Evolutionary conservation across 2,329 filamentous ascomycete genomes (phyloP).

Genomic region (Aspergillus viridinutans): DNA sequence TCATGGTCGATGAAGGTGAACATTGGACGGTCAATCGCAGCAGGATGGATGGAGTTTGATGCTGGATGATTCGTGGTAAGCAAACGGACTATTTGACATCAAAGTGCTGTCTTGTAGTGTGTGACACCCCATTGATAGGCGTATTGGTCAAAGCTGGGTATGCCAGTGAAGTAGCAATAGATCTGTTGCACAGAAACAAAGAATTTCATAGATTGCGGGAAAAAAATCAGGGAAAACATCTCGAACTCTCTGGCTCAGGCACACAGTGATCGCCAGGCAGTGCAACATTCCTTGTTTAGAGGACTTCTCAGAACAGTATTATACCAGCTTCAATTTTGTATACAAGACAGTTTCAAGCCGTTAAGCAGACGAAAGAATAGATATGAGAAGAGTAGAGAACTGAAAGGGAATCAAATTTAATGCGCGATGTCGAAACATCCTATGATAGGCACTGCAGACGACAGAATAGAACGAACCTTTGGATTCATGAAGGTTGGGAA

Average conservation of each 20-base stretch:
- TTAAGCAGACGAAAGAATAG: neutral
- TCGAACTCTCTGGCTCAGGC: neutral
- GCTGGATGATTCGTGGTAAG: neutral
- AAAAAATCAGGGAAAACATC: neutral
- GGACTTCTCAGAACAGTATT: neutral
- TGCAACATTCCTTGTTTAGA: neutral
- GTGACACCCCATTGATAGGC: neutral
- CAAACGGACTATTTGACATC: neutral
- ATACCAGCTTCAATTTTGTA: neutral
- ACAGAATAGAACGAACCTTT: neutral
- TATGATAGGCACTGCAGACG: neutral
- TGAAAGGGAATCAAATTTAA: neutral
- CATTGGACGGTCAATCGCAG: conserved; percentile 25
- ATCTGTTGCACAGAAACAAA: neutral
- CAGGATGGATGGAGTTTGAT: conserved; percentile 11
- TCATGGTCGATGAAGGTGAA: conserved; percentile 42
- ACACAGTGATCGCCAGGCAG: neutral
- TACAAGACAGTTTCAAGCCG: neutral
- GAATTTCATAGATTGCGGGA: neutral
- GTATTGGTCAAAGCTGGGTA: neutral
- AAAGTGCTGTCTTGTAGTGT: neutral
- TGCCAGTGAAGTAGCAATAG: neutral
- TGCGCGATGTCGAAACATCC: neutral
- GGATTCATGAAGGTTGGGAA: neutral
- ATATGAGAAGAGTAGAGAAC: neutral